These are phyloP conservation scores for Tuber aestivum DNA, from an alignment of 495 filamentous ascomycete species.

Conservation along the genomic window DNA sequence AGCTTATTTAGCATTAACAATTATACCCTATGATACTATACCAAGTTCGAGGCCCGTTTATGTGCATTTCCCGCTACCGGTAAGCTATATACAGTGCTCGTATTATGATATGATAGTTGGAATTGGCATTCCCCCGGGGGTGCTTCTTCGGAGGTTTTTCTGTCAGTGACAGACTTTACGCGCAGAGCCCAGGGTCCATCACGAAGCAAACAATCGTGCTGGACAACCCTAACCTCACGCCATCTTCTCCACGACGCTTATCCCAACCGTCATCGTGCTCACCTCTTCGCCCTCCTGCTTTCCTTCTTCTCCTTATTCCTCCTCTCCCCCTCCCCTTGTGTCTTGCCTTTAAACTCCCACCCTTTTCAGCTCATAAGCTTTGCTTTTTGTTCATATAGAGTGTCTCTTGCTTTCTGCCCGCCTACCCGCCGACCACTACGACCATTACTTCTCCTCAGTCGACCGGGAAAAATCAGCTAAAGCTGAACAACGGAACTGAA, in stretches of 20 bases:
- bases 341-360: not conserved
- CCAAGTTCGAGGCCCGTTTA: not conserved
- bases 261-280: not conserved
- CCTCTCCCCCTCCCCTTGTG: not conserved
- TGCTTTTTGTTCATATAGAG: not conserved
- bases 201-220: not conserved
- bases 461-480: not conserved
- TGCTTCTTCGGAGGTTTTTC: not conserved
- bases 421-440: not conserved
- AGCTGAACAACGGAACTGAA: conserved; percentile 49
- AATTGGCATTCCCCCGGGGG: not conserved
- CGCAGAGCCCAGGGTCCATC: not conserved
- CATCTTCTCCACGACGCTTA: not conserved
- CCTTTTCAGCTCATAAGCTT: not conserved
- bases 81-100: not conserved
- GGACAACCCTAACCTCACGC: not conserved
- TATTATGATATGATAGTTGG: too few relatives aligned
- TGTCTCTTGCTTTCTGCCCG: not conserved
- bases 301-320: not conserved
- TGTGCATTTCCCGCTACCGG: not conserved
- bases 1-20: not conserved
- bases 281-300: not conserved
- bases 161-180: not conserved
- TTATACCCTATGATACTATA: not conserved
- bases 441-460: not conserved